Conservation (phyloP, 495 filamentous ascomycete genomes). For the Podospora pseudocomata region DNA sequence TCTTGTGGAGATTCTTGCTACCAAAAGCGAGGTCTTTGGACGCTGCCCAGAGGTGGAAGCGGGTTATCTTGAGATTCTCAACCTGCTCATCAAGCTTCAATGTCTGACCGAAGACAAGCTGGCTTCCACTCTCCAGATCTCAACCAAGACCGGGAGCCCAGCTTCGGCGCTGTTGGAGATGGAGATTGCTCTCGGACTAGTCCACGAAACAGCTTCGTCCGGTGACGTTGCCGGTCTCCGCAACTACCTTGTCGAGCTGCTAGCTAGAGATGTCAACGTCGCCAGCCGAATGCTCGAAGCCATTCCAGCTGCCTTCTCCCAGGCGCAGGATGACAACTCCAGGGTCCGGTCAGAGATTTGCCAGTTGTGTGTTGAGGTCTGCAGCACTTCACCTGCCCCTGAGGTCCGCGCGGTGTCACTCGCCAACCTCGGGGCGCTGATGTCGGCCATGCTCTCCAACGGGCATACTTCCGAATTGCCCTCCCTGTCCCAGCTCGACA, state of each 20-base stretch:
- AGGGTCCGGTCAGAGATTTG: constrained; percentile 20
- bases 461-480: constrained; percentile 20
- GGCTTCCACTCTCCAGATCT: background rate
- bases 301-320: constrained; percentile 29
- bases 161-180: constrained; percentile 28
- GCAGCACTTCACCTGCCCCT: constrained; percentile 22
- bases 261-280: constrained; percentile 30
- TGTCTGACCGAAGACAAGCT: constrained; percentile 4
- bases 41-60: constrained; percentile 37
- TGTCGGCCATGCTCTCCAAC: constrained; percentile 29
- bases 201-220: constrained; percentile 21
- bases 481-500: constrained; percentile 18
- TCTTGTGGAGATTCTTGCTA: constrained; percentile 9
- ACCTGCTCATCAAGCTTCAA: constrained; percentile 28
- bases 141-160: background rate
- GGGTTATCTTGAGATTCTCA: constrained; percentile 41
- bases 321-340: background rate
- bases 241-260: constrained; percentile 13
- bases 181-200: constrained; percentile 16
- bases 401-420: constrained; percentile 39
- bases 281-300: constrained; percentile 29
- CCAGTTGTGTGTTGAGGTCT: constrained; percentile 27
- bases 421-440: constrained; percentile 32
- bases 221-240: constrained; percentile 19
- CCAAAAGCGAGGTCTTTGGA: constrained; percentile 13